Evolutionary conservation across 1,284 basidiomycete species (phyloP), one percentile per base, ranked within the genome.

Genomic region (Chondrostereum purpureum): DNA sequence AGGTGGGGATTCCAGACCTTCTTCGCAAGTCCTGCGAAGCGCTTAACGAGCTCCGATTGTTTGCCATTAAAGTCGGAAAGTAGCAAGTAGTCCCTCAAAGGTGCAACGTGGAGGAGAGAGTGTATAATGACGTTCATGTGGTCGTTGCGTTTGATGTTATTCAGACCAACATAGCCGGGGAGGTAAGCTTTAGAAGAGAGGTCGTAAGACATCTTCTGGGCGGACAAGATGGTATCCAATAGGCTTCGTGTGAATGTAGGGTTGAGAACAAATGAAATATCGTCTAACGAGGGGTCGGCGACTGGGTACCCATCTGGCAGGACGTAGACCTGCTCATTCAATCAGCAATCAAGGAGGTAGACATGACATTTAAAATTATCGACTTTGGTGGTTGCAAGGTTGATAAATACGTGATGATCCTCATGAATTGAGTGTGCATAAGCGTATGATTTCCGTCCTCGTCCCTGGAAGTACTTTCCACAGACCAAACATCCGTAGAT

Each of bases 111-210:
- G 14, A 94, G 77, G 16, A 99, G 77, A 4, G 91, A 82, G 55
- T 99, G 95, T 40, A 99, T 85, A 53, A 99, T 83, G 51, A 96
- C 94, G 63, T 99, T 99, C 78, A 97, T 86, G 61, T 97, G 93
- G 62, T 98, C 95, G 63, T 97, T 97, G 53, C 80, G 75, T 63
- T 95, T 95, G 68, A 99, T 94, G 62, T 99, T 93, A 72, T 99
- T 99, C 39, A 99, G 72, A 36, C 96, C 96, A 55, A 99, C 81
- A 64, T 92, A 98, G 2, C 96, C 96, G 31, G 95, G 90, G 39
- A 88, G 68, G 65, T 99, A 99, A 18, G 88, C 73, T 50, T 83
- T 83, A 23, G 80, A 80, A 3, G 76, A 62, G 39, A 99, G 77
- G 58, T 97, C 95, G 58, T 89, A 94, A 2, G 88, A 88, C 23